Evolutionary conservation across 106 monocot species (phyloP).

Genomic region (Apostasia shenzhenica): DNA sequence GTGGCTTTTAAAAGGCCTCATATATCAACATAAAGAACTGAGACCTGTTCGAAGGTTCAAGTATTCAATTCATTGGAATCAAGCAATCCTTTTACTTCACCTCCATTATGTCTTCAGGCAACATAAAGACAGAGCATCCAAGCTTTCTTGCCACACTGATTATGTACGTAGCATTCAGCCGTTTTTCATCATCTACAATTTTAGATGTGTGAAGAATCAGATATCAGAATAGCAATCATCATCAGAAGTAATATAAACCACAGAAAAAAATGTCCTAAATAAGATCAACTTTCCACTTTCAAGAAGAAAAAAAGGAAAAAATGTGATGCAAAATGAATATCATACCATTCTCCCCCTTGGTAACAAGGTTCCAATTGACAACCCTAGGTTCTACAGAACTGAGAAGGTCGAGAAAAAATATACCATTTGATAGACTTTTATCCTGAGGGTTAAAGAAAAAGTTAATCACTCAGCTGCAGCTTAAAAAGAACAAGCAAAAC

Average conservation of each 20-base stretch:
- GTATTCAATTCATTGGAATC: too few species aligned
- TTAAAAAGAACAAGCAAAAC: neutral
- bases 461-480: neutral
- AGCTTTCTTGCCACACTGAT: constrained; percentile 52
- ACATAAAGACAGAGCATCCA: constrained; percentile 42
- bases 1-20: too few species aligned
- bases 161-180: constrained; percentile 45
- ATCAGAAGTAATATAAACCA: neutral
- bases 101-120: constrained; percentile 57
- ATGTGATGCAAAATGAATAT: neutral
- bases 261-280: neutral
- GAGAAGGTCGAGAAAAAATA: constrained; percentile 42
- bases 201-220: neutral
- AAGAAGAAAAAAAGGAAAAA: too few species aligned
- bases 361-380: constrained; percentile 80
- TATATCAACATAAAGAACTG: too few species aligned
- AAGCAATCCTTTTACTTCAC: constrained; percentile 9
- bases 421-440: constrained; percentile 32
- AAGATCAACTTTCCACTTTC: too few species aligned
- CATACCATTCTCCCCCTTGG: constrained; percentile 68
- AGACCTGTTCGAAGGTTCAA: too few species aligned
- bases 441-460: constrained; percentile 20
- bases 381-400: constrained; percentile 62
- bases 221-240: neutral
- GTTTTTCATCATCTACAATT: constrained; percentile 45